These are phyloP conservation scores for Fraxinus latifolia DNA, from an alignment of 305 asterid species.

Conservation along the genomic window DNA sequence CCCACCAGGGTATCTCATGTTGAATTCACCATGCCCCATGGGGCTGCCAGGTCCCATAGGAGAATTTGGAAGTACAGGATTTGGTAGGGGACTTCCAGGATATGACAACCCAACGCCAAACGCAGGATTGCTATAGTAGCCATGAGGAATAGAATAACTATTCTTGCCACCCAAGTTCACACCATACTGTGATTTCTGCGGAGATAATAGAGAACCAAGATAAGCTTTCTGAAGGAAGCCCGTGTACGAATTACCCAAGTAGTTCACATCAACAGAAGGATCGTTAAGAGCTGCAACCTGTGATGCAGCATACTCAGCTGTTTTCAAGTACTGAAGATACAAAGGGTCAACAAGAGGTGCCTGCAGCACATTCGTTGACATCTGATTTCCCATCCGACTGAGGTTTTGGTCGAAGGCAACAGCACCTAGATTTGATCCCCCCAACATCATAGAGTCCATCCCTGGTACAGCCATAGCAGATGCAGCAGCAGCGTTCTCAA, in stretches of 20 bases:
- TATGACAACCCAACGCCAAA: slow-evolving; percentile 79
- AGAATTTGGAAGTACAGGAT: slow-evolving; percentile 57
- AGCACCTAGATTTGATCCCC: slow-evolving; percentile 60
- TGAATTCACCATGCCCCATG: slow-evolving; percentile 75
- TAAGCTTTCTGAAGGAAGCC: slow-evolving; percentile 92
- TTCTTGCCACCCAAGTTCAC: slow-evolving; percentile 53
- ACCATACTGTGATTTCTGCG: slow-evolving; percentile 76
- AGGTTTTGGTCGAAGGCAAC: slow-evolving; percentile 59
- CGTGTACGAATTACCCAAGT: slow-evolving; percentile 61
- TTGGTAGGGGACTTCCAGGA: slow-evolving; percentile 82
- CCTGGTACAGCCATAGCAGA: slow-evolving; percentile 86
- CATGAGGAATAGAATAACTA: slow-evolving; percentile 65
- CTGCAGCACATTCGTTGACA: slow-evolving; percentile 50
- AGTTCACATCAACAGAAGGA: slow-evolving; percentile 67
- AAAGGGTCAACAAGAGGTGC: slow-evolving; percentile 70
- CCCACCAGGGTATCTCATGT: slow-evolving; percentile 63
- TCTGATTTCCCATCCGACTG: slow-evolving; percentile 62
- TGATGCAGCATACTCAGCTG: slow-evolving; percentile 70
- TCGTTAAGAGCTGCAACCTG: slow-evolving; percentile 74
- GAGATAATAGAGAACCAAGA: slow-evolving; percentile 59
- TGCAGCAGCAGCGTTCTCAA: slow-evolving; percentile 94
- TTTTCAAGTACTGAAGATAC: slow-evolving; percentile 74
- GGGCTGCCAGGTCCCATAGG: slow-evolving; percentile 82
- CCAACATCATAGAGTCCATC: slow-evolving; percentile 71
- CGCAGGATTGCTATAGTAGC: slow-evolving; percentile 73